Conservation (phyloP, 2,329 filamentous ascomycete genomes). For the Aspergillus pseudoglaucus region DNA sequence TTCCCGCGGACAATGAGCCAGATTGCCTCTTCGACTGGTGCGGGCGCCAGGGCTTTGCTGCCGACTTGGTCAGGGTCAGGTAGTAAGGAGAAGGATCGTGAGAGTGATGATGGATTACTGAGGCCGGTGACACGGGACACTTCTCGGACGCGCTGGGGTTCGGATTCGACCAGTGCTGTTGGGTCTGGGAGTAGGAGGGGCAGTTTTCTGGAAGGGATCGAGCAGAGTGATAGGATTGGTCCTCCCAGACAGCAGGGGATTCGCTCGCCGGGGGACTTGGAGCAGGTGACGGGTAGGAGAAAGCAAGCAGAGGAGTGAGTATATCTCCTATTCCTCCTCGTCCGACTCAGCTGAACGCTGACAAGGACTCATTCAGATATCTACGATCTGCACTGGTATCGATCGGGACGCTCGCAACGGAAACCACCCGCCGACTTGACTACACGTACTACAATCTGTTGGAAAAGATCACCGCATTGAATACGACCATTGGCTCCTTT, state of each 20-base stretch:
- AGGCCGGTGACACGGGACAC: slow-evolving; percentile 26
- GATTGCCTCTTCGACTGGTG: slow-evolving; percentile 22
- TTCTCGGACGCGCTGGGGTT: slow-evolving; percentile 26
- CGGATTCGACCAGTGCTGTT: slow-evolving; percentile 23
- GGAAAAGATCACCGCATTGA: slow-evolving; percentile 37
- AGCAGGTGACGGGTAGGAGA: slow-evolving; percentile 54
- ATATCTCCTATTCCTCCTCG: slow-evolving; percentile 18
- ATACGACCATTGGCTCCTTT: slow-evolving; percentile 36
- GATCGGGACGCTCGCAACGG: slow-evolving; percentile 34
- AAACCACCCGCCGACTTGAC: slow-evolving; percentile 41
- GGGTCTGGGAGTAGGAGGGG: slow-evolving; percentile 21
- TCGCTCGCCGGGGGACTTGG: slow-evolving; percentile 29
- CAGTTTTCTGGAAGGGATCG: slow-evolving; percentile 21
- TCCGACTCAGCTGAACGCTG: background rate
- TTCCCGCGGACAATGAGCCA: slow-evolving; percentile 29
- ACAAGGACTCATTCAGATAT: slow-evolving; percentile 13
- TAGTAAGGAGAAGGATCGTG: slow-evolving; percentile 24
- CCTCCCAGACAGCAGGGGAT: slow-evolving; percentile 24
- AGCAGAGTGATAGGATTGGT: slow-evolving; percentile 20
- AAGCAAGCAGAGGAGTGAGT: slow-evolving; percentile 70
- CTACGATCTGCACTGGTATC: slow-evolving; percentile 29
- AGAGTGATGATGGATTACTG: slow-evolving; percentile 24
- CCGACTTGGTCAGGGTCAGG: slow-evolving; percentile 22
- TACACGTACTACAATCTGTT: slow-evolving; percentile 45
- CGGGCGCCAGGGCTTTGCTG: slow-evolving; percentile 20